A percentile compares a stretch with the other conserved stretches of the same genome.
These are phyloP conservation scores for Schizophyllum commune DNA, from an alignment of 1,284 basidiomycete species.

Conservation along the genomic window DNA sequence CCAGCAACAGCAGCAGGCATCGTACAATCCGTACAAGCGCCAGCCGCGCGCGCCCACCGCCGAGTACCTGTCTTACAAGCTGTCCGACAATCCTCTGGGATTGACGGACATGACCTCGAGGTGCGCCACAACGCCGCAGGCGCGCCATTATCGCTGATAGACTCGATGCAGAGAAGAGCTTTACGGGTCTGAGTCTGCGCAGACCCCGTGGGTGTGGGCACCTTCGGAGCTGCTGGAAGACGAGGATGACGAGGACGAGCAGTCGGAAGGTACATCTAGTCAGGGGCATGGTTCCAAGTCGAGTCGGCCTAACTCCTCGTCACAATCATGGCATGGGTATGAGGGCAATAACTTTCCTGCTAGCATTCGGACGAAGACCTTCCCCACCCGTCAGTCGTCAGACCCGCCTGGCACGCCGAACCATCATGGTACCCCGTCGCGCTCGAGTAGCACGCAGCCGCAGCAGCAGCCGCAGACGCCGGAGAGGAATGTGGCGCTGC, in stretches of 20 bases:
- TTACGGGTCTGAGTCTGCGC: slow-evolving; percentile 25
- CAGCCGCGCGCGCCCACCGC: slow-evolving; percentile 46
- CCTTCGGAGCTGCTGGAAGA: slow-evolving; percentile 25
- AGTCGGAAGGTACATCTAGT: not conserved
- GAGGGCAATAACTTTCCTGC: not conserved
- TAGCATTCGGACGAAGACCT: not conserved
- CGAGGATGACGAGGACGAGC: slow-evolving; percentile 17
- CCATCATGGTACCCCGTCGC: slow-evolving; percentile 2
- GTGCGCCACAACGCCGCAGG: slow-evolving; percentile 24
- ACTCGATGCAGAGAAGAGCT: slow-evolving; percentile 24
- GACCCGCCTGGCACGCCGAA: too few relatives aligned
- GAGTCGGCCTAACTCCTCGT: not conserved
- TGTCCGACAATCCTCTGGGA: slow-evolving; percentile 56
- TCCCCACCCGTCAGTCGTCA: too few relatives aligned
- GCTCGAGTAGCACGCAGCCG: not conserved
- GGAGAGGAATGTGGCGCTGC: slow-evolving; percentile 32
- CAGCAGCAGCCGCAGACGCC: slow-evolving; percentile 22
- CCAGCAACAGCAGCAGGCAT: slow-evolving; percentile 22
- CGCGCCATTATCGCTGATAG: not conserved
- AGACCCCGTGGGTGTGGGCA: slow-evolving; percentile 40
- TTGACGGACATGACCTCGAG: slow-evolving; percentile 58
- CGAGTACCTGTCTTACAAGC: slow-evolving; percentile 49
- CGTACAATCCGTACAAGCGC: slow-evolving; percentile 56
- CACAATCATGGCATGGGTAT: not conserved
- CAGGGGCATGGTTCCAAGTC: not conserved